Evolutionary conservation across 306 rosid species (phyloP), one percentile per base, ranked within the genome.

Genomic region (Myrica gale): DNA sequence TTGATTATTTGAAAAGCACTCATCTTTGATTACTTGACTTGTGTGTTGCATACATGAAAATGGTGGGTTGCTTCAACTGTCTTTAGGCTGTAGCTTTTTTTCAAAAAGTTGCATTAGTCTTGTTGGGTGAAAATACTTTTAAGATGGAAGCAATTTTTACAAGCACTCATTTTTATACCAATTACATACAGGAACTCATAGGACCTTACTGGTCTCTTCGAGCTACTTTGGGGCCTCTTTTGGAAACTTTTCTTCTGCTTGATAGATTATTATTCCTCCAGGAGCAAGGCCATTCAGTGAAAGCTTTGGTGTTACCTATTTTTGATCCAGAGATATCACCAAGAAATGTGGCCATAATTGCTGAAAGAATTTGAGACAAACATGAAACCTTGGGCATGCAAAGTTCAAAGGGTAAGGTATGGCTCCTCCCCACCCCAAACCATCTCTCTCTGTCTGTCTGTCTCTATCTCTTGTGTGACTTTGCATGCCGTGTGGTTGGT

Each of bases 181-280:
- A 75, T 77, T 43, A 7, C 76, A 65, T 81, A 16, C 93, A 95
- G 98, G 93, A 88, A 76, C 83, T 92, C 32, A 65, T 92, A 80
- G 93, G 97, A 78, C 97, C 92, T 51, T 95, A 86, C 82, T 95
- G 98, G 98, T 86, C 97, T 79, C 97, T 95, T 78, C 90, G 98
- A 86, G 96, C 98, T 82, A 89, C 97, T 69, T 74, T 95, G 43
- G 96, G 97, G 61, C 96, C 98, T 51, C 87, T 94, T 73, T 76
- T 94, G 81, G 98, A 94, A 84, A 94, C 96, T 43, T 86, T 87
- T 68, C 78, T 91, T 85, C 86, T 94, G 83, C 98, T 94, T 37
- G 98, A 95, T 85, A 85, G 98, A 81, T 68, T 95, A 61, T 76
- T 92, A 84, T 91, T 89, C 85, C 96, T 95, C 73, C 96, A 92